A percentile compares a stretch with the other conserved stretches of the same genome.
These are phyloP conservation scores for Angomonas deanei DNA, from an alignment of 208 protist species.

Conservation along the genomic window DNA sequence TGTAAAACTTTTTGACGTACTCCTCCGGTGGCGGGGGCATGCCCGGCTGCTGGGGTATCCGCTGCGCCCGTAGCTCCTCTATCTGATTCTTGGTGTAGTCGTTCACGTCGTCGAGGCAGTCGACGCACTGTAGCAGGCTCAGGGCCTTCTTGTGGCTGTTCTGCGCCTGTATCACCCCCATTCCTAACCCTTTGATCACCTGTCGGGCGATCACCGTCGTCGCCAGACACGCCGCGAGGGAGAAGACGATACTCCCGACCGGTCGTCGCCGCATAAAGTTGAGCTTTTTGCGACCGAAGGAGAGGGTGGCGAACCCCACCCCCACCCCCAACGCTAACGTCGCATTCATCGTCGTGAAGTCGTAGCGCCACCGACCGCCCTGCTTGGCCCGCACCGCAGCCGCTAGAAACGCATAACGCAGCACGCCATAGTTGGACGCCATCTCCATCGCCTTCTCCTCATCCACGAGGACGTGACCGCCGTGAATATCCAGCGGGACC, in stretches of 20 bases:
- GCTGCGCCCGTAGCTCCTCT: slow-evolving; percentile 42
- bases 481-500: slow-evolving; percentile 69
- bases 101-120: slow-evolving; percentile 77
- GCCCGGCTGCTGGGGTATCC: slow-evolving; percentile 50
- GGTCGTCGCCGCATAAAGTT: slow-evolving; percentile 65
- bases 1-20: slow-evolving; percentile 53
- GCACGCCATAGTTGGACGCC: slow-evolving; percentile 57
- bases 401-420: slow-evolving; percentile 64
- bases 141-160: slow-evolving; percentile 68
- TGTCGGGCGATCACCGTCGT: slow-evolving; percentile 38
- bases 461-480: slow-evolving; percentile 67
- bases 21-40: slow-evolving; percentile 68
- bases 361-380: slow-evolving; percentile 74
- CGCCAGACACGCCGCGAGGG: slow-evolving; percentile 27
- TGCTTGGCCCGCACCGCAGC: slow-evolving; percentile 56
- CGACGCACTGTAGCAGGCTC: slow-evolving; percentile 43
- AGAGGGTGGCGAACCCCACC: slow-evolving; percentile 35
- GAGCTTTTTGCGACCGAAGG: slow-evolving; percentile 31
- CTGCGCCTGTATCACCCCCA: slow-evolving; percentile 64
- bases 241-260: slow-evolving; percentile 34
- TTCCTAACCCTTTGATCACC: slow-evolving; percentile 42
- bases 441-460: slow-evolving; percentile 46
- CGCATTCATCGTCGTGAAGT: slow-evolving; percentile 80
- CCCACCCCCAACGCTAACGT: slow-evolving; percentile 43
- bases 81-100: slow-evolving; percentile 53